These are phyloP conservation scores for Raffaelea ambrosiae DNA, from an alignment of 2,329 filamentous ascomycete genomes.

Conservation along the genomic window DNA sequence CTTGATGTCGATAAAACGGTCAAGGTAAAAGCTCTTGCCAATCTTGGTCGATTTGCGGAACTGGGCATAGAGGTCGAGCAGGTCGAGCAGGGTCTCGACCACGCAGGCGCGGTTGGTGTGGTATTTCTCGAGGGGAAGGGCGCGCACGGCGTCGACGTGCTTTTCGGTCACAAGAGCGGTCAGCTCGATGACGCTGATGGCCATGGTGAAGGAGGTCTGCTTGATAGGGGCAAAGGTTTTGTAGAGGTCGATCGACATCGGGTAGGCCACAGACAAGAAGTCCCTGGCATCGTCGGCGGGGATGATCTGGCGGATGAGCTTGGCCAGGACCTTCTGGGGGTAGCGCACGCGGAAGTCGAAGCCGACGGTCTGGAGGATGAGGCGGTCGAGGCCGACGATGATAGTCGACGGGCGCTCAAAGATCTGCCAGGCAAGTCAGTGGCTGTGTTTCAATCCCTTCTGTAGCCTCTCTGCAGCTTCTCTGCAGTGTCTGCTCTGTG, in stretches of 20 bases:
- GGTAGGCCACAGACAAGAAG: conserved; percentile 63
- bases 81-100: conserved; percentile 76
- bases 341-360: conserved; percentile 92
- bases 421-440: conserved; percentile 47
- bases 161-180: conserved; percentile 59
- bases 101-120: conserved; percentile 39
- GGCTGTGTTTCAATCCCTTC: too few relatives aligned
- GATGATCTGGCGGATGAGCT: conserved; percentile 56
- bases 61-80: conserved; percentile 88
- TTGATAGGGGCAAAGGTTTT: conserved; percentile 90
- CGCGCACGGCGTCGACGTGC: conserved; percentile 39
- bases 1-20: conserved; percentile 76
- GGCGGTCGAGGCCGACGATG: conserved; percentile 81
- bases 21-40: conserved; percentile 62
- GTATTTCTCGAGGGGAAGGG: conserved; percentile 32
- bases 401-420: conserved; percentile 74
- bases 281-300: conserved; percentile 23
- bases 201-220: conserved; percentile 78
- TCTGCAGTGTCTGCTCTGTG: background rate
- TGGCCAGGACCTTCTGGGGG: conserved; percentile 76
- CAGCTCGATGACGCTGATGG: conserved; percentile 73
- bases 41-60: conserved; percentile 67
- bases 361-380: conserved; percentile 84
- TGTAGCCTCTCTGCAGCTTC: too few relatives aligned
- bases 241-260: conserved; percentile 81